Evolutionary conservation across 768 basidiomycete species (phyloP), one percentile per base, ranked within the genome.

Genomic region (Leccinum boreale): DNA sequence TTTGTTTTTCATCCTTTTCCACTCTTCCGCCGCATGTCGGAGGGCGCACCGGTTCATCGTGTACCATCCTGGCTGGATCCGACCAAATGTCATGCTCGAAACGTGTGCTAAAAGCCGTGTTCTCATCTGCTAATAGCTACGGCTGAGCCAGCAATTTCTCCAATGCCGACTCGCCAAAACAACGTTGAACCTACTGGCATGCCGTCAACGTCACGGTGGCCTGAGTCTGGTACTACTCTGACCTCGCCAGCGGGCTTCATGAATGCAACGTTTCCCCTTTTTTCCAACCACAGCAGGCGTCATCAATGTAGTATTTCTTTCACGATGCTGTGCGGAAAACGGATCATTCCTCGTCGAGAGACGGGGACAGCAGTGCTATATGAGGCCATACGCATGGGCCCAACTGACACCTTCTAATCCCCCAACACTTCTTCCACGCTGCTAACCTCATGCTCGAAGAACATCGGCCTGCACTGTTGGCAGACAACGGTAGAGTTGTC

Each of bases 291-390:
- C 36, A 39, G 36, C 36, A n/a, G 36, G 36, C 36, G 36, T n/a
- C 17, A 39, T 39, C 8, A 36, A 36, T 36, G 35, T 36, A 17
- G 17, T 15, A 39, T 39, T n/a, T 12, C 36, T 39, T 53, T 53
- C 62, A 67, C 59, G 48, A 50, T 57, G 61, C 59, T n/a, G 49
- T 33, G n/a, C 19, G 11, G 23, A 44, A 47, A 39, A 54, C 50
- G 50, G 46, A 26, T 53, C 50, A 23, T 58, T 50, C 55, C 58
- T 5, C 51, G 21, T 39, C 51, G 9, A 59, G 56, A 48, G 36
- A 46, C 48, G 35, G 33, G 52, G 42, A 33, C 53, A 24, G 9
- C 53, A 24, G 9, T 33, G 28, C 58, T 61, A 63, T 64, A 66
- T 67, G 64, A 58, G 46, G 45, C 49, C 10, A 36, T 53, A 33